Percentiles rank a stretch among this genome's conserved stretches.
phyloP scores from a whole-genome alignment of 495 filamentous ascomycete species.

The Mycothermus thermophilus region DNA sequence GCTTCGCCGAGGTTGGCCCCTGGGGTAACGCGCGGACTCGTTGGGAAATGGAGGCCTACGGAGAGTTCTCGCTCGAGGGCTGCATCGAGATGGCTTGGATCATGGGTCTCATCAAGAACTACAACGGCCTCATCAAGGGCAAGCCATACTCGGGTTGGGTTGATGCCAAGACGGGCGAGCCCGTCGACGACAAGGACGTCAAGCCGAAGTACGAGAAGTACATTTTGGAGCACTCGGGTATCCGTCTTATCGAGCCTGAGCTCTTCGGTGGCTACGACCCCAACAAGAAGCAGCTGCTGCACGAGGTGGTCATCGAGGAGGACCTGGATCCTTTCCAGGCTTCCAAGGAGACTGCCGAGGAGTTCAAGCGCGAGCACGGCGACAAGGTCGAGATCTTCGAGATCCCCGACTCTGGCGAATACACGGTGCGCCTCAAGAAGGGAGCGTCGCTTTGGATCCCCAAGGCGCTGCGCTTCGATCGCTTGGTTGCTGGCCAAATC shows the following conservation, averaged over 20 bases:
- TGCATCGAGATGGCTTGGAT: slow-evolving; percentile 99
- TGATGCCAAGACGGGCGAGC: slow-evolving; percentile 82
- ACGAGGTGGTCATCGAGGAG: slow-evolving; percentile 93
- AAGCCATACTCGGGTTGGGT: slow-evolving; percentile 96
- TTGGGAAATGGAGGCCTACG: slow-evolving; percentile 98
- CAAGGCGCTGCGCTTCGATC: slow-evolving; percentile 93
- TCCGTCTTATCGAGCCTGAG: slow-evolving; percentile 94
- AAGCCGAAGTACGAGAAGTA: slow-evolving; percentile 93
- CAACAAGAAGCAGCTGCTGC: slow-evolving; percentile 93
- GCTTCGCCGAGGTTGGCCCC: slow-evolving; percentile 89
- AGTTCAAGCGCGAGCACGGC: slow-evolving; percentile 92
- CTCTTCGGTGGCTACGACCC: slow-evolving; percentile 96
- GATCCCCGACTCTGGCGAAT: slow-evolving; percentile 88
- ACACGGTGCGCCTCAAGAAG: slow-evolving; percentile 84
- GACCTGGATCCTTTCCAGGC: slow-evolving; percentile 94
- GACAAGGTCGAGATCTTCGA: slow-evolving; percentile 97
- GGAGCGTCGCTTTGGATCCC: slow-evolving; percentile 87
- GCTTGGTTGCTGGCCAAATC: slow-evolving; percentile 90
- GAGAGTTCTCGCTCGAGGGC: slow-evolving; percentile 92
- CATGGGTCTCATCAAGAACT: slow-evolving; percentile 98
- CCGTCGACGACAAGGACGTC: slow-evolving; percentile 95
- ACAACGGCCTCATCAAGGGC: slow-evolving; percentile 96
- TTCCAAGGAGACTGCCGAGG: slow-evolving; percentile 91
- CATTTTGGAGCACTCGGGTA: slow-evolving; percentile 93
- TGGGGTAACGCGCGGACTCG: slow-evolving; percentile 97